Evolutionary conservation across 306 rosid species (phyloP).

Genomic region (Vicia villosa): DNA sequence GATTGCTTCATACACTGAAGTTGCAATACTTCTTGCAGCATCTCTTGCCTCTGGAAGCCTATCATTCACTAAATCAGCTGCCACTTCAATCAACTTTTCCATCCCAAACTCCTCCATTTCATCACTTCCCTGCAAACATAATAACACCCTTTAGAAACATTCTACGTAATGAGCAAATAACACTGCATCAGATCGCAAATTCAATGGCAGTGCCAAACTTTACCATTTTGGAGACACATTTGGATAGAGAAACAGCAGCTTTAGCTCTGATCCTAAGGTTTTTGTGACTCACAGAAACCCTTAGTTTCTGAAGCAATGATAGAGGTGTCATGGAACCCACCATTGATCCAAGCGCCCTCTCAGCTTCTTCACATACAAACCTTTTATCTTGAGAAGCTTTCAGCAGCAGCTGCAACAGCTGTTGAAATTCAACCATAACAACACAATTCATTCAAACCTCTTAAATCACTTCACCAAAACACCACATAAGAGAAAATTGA

Average conservation of each 20-base stretch:
- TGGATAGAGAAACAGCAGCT: conserved; percentile 69
- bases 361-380: conserved; percentile 97
- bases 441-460: conserved; percentile 8
- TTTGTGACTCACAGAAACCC: conserved; percentile 57
- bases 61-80: conserved; percentile 75
- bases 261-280: conserved; percentile 86
- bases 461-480: conserved; percentile 7
- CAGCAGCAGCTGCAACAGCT: conserved; percentile 78
- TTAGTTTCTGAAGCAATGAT: conserved; percentile 66
- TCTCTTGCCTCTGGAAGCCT: conserved; percentile 95
- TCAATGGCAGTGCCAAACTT: not conserved
- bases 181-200: not conserved
- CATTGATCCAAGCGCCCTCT: conserved; percentile 63
- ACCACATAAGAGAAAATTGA: not conserved
- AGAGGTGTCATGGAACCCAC: conserved; percentile 72
- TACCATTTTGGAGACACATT: conserved; percentile 87
- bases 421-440: conserved; percentile 37
- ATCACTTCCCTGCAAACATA: conserved; percentile 56
- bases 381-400: conserved; percentile 90
- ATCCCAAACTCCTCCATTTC: conserved; percentile 76
- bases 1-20: conserved; percentile 48
- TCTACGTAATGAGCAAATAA: not conserved
- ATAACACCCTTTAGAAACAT: not conserved
- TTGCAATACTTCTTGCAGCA: conserved; percentile 77
- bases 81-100: conserved; percentile 63